Evolutionary conservation across 441 rosid species (phyloP).

Genomic region (Erysimum cheiri): DNA sequence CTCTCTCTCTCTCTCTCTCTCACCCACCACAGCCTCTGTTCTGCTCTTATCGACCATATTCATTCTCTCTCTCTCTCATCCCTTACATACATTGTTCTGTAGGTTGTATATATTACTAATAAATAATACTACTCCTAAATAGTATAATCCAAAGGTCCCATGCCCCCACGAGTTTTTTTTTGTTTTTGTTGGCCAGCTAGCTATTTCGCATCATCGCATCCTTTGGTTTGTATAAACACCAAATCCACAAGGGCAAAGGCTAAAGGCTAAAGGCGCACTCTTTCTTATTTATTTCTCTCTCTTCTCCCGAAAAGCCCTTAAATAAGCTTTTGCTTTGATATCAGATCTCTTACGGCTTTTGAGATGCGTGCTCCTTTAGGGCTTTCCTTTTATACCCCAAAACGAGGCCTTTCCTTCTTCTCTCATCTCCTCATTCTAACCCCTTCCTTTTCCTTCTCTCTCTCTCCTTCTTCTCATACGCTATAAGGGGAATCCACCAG

Average conservation of each 20-base stretch:
- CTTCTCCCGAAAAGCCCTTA: slow-evolving; percentile 40
- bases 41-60: slow-evolving; percentile 36
- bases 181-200: slow-evolving; percentile 62
- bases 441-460: slow-evolving; percentile 24
- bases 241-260: slow-evolving; percentile 39
- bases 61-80: slow-evolving; percentile 47
- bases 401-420: slow-evolving; percentile 42
- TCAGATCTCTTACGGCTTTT: slow-evolving; percentile 68
- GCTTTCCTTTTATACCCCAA: slow-evolving; percentile 53
- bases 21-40: slow-evolving; percentile 31
- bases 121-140: too few species aligned
- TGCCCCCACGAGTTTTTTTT: slow-evolving; percentile 52
- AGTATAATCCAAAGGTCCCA: slow-evolving; percentile 16
- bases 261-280: slow-evolving; percentile 35
- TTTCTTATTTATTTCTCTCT: slow-evolving; percentile 31
- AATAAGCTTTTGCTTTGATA: slow-evolving; percentile 53
- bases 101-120: slow-evolving; percentile 9
- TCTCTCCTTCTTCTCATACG: slow-evolving; percentile 21
- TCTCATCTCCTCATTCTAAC: slow-evolving; percentile 33
- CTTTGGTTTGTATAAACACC: slow-evolving; percentile 28
- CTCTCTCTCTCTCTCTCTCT: slow-evolving; percentile 10
- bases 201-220: slow-evolving; percentile 53
- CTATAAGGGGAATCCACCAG: slow-evolving; percentile 21
- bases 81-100: slow-evolving; percentile 15
- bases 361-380: slow-evolving; percentile 61